Base-by-base conservation (phyloP, 208 protist species). In the Leishmania amazonensis region DNA sequence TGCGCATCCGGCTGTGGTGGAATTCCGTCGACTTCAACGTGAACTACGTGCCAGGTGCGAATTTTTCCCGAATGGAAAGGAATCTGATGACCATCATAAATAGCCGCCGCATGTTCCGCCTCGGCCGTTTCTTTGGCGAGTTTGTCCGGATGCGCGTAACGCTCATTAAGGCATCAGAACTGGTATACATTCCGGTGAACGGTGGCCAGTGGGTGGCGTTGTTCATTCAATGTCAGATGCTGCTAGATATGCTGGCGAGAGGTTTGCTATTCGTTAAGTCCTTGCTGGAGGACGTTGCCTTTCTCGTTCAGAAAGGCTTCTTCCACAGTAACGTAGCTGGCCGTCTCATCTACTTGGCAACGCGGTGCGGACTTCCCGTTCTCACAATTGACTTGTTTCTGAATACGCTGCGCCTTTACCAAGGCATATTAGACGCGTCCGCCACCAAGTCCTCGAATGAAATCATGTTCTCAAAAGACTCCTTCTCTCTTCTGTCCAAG, bases 41-140 rank as follows among this genome's bases (percentile, higher is more conserved):
- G 31, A 95, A 92, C 75, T 98, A 96, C 83, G 76, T 94, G 60
- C 92, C 92, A 40, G 93, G 90, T 57, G 89, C 87, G 75, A 85
- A 96, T 70, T 98, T 93, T 78, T 94, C 94, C 6, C 83, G 87
- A 1, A 75, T 94, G 53, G 94, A 97, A 82, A 85, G 88, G 77
- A 98, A 96, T 70, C 86, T 97, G 47, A 98, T 98, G 95, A 98
- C 94, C 28, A 97, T 97, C 78, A 81, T 96, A 38, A 98, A 98
- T 81, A 95, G 91, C 65, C 93, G 95, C 11, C 89, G 94, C 62
- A 84, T 98, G 53, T 98, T 98, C 85, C 89, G 93, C 51, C 85
- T 98, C 3, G 95, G 94, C 13, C 92, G 95, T 42, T 98, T 98
- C 76, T 91, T 97, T 80, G 94, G 90, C 45, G 94, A 98, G 82